These are phyloP conservation scores for Oenanthe javanica DNA, from an alignment of 140 eudicot genomes.

Conservation along the genomic window DNA sequence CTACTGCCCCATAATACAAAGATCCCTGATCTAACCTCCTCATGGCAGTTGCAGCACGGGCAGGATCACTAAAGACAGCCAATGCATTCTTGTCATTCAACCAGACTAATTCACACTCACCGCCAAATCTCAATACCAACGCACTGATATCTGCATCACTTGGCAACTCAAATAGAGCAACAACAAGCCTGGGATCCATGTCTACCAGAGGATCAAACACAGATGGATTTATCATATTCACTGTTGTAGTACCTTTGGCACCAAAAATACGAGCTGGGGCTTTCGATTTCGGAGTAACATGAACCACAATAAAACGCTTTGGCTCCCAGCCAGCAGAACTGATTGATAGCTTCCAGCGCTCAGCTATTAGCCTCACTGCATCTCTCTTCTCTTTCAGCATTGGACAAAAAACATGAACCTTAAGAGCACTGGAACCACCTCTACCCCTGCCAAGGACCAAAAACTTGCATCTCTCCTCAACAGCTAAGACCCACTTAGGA, in stretches of 20 bases:
- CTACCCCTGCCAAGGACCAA: conserved; percentile 74
- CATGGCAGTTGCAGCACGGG: conserved; percentile 96
- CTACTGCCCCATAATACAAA: conserved; percentile 65
- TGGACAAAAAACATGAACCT: conserved; percentile 82
- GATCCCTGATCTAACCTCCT: conserved; percentile 90
- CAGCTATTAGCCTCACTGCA: conserved; percentile 77
- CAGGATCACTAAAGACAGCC: conserved; percentile 87
- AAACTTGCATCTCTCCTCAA: conserved; percentile 84
- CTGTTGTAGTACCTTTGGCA: conserved; percentile 38
- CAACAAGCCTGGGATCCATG: conserved; percentile 91
- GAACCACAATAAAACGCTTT: conserved; percentile 64
- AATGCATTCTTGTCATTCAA: conserved; percentile 86
- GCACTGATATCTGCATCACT: conserved; percentile 91
- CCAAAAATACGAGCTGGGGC: conserved; percentile 85
- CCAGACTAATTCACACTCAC: conserved; percentile 94
- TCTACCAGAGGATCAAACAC: conserved; percentile 69
- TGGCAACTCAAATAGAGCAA: conserved; percentile 80
- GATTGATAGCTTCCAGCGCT: conserved; percentile 79
- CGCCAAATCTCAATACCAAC: conserved; percentile 85
- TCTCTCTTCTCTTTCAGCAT: conserved; percentile 86
- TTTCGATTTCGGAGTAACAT: conserved; percentile 73
- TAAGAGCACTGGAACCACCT: conserved; percentile 43
- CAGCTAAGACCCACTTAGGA: conserved; percentile 77
- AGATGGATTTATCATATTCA: conserved; percentile 32
- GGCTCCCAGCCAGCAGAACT: conserved; percentile 96